Evolutionary conservation across 176 grass and related monocot species (phyloP).

Genomic region (Chloris gayana): DNA sequence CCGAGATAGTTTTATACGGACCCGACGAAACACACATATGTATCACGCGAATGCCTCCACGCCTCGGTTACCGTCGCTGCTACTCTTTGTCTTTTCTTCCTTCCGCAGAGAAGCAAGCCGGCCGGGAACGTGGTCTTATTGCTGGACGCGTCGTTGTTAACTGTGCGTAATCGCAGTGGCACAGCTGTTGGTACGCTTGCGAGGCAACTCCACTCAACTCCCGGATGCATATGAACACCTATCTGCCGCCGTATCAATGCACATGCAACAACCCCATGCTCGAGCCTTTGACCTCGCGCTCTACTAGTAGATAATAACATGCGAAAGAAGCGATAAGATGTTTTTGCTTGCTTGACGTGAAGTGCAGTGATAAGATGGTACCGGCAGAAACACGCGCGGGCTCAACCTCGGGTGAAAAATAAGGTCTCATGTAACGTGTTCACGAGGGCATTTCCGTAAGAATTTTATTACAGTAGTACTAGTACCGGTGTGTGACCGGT

Average conservation of each 20-base stretch:
- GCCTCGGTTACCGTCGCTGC: neutral
- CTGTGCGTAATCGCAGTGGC: neutral
- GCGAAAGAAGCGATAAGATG: neutral
- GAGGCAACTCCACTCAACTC: neutral
- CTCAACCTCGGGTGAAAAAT: no score
- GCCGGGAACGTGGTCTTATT: neutral
- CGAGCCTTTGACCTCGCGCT: neutral
- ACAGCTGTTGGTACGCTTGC: slow-evolving; percentile 36
- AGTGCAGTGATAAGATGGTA: no score
- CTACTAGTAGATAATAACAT: neutral
- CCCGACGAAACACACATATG: neutral
- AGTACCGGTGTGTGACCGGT: no score
- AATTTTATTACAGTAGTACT: no score
- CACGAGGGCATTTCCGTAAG: no score
- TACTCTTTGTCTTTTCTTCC: neutral
- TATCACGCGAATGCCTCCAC: neutral
- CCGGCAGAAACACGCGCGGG: no score
- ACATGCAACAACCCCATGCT: slow-evolving; percentile 12
- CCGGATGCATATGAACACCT: neutral
- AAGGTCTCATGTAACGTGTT: neutral
- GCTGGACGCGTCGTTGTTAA: slow-evolving; percentile 24
- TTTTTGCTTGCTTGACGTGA: no score
- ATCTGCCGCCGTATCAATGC: slow-evolving; percentile 39
- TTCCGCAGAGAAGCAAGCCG: neutral
- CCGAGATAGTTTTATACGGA: neutral